Evolutionary conservation across 495 filamentous ascomycete species (phyloP), one percentile per base, ranked within the genome.

Genomic region (Annulohypoxylon moriforme): DNA sequence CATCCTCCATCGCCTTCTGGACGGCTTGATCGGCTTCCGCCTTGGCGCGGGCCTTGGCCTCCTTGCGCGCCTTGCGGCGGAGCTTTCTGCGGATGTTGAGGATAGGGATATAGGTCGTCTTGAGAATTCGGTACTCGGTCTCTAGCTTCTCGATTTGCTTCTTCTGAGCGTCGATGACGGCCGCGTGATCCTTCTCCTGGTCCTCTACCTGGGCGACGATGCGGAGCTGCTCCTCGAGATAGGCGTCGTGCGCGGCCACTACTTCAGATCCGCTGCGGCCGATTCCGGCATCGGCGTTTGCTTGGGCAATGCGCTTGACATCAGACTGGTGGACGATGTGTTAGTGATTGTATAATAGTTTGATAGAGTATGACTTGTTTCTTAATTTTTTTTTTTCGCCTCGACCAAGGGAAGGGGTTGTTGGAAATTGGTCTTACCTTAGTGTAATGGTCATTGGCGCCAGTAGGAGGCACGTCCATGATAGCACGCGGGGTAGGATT

Each of bases 401-500:
- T n/a, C 4, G 16, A 3, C 16, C 40, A 7, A 16, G 40, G 24
- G 47, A n/a, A 1, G 7, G 25, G 13, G 25, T 22, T n/a, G 29
- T 24, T 10, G 1, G 36, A n/a, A 8, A 13, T 8, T 34, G 0
- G 52, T 61, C 72, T 60, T 74, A 74, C 72, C 2, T 33, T 6
- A 6, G 56, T 38, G 38, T 64, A 74, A 0, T n/a, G 27, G 36
- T 72, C 47, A 31, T 60, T 13, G 16, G 72, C 60, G 42, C 64
- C 16, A 0, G 60, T 29, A 16, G 47, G 36, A 0, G 40, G 18
- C 8, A 31, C 13, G 40, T 49, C 44, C 10, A 64, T 64, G n/a
- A 69, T 34, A 20, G 20, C 24, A 27, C 31, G 61, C 52, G 29
- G 67, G 66, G 0, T 47, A 14, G 75, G 77, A 2, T 52, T 56